phyloP scores from a whole-genome alignment of 2,329 filamentous ascomycete genomes.

The Aspergillus ibericus region DNA sequence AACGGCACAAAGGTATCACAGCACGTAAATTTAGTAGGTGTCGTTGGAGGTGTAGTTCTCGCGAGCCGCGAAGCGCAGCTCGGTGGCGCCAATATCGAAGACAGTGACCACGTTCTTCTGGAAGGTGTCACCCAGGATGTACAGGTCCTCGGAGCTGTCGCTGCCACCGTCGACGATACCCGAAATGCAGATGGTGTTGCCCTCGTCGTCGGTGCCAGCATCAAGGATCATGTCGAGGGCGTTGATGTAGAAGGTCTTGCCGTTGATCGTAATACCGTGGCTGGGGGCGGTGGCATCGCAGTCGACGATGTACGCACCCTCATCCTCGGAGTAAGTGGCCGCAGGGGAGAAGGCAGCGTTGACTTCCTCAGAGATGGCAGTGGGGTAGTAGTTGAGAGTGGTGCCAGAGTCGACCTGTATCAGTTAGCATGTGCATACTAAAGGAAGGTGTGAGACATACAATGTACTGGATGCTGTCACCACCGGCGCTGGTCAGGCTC shows the following conservation, averaged over 20 bases:
- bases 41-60: constrained; percentile 6
- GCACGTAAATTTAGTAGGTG: not conserved
- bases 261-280: constrained; percentile 44
- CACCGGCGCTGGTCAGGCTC: constrained; percentile 3
- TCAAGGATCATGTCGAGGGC: constrained; percentile 30
- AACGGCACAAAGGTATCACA: not conserved
- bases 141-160: constrained; percentile 13
- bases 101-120: constrained; percentile 52
- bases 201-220: constrained; percentile 15
- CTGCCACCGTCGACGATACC: constrained; percentile 17
- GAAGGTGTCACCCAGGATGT: constrained; percentile 44
- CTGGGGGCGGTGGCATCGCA: constrained; percentile 45
- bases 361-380: constrained; percentile 36
- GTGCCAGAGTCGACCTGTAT: constrained; percentile 26
- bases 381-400: constrained; percentile 38
- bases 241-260: constrained; percentile 32
- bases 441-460: not conserved
- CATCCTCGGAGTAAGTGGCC: constrained; percentile 31
- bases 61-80: constrained; percentile 34
- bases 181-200: constrained; percentile 17
- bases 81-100: constrained; percentile 50
- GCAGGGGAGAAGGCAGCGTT: constrained; percentile 45
- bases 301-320: constrained; percentile 41
- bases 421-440: not conserved
- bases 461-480: constrained; percentile 10